Base-by-base conservation (phyloP, 2,329 filamentous ascomycete genomes). In the Clonostachys sp. region DNA sequence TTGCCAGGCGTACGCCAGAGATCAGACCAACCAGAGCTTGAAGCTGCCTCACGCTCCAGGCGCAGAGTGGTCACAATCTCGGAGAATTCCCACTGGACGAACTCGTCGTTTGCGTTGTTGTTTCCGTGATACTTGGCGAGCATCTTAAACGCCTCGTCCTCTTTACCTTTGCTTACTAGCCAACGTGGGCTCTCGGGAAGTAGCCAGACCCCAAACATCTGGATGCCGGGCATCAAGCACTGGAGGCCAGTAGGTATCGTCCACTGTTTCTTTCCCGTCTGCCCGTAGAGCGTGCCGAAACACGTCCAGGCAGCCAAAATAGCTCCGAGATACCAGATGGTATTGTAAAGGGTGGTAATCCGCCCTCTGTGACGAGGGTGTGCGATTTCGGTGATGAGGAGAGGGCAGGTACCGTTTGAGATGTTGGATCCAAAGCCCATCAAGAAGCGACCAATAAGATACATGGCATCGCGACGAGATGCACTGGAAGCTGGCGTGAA, bases 141-240 rank as follows among this genome's bases (percentile, higher is more conserved):
- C n/a, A 49, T 40, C n/a, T 30, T 13, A 5, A 30, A 16, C 12
- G 49, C 49, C 38, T 51, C 44, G 12, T 51, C 47, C 12, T 18
- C 9, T 9, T 38, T 44, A 20, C 44, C 44, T 20, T 47, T 44
- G 20, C 33, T 41, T 34, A 43, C 33, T 16, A 77, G 65, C 72
- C 73, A 77, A 12, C 72, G 66, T 6, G 74, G 74, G 3, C 65
- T 71, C 54, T 78, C 73, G 5, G 72, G 72, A 3, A 55, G 51
- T 17, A 56, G 56, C 46, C 46, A 39, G 13, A 44, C 18, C 33
- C 24, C 8, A n/a, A 48, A 24, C n/a, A 46, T 17, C 14, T 45
- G 43, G 17, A 45, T 10, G 9, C 67, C 48, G 1, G 67, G 70
- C 0, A 72, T 69, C 1, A 67, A 39, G 17, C 65, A 63, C 59